Evolutionary conservation across 441 rosid genomes (phyloP), one percentile per base, ranked within the genome.

Genomic region (Populus hybrid): DNA sequence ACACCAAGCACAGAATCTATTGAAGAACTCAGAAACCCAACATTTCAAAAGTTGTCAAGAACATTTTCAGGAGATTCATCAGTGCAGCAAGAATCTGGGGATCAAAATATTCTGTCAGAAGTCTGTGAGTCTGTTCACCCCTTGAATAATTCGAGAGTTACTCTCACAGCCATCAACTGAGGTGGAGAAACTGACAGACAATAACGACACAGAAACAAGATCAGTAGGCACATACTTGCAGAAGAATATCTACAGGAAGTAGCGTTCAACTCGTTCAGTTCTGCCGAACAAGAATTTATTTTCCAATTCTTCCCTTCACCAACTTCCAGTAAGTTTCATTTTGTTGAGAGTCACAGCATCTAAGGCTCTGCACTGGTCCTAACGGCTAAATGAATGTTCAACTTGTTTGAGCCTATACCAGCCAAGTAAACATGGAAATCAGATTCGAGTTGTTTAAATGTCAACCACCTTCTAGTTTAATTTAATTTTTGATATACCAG

Each of bases 1-100:
- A 83, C 85, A 76, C 92, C 89, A 0, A 88, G 89, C 78, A 75
- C 85, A 2, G 77, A 85, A 74, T 90, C 92, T 19, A 90, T 90
- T 0, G 91, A 89, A 73, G 94, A 91, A 75, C 91, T 91, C 6
- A 83, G 91, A 80, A 91, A 14, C 7, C 19, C 57, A 50, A 50
- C 57, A 30, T 30, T 53, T 16, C 61, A 18, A 53, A 53, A 53
- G 61, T 53, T 53, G 61, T 18, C 61, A 53, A 16, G n/a, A 53
- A 18, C 61, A 53, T 53, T 53, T 53, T 53, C 61, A 5, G 61
- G 61, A 53, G 61, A 53, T 53, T 53, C 61, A 53, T 53, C 61
- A 53, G 61, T 5, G 61, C n/a, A 53, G 61, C 61, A 53, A 53
- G 61, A 53, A 53, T 6, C 61, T 53, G 61, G 1, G 61, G 61